These are phyloP conservation scores for Colletotrichum sp. DNA, from an alignment of 2,329 filamentous ascomycete species.

Conservation along the genomic window DNA sequence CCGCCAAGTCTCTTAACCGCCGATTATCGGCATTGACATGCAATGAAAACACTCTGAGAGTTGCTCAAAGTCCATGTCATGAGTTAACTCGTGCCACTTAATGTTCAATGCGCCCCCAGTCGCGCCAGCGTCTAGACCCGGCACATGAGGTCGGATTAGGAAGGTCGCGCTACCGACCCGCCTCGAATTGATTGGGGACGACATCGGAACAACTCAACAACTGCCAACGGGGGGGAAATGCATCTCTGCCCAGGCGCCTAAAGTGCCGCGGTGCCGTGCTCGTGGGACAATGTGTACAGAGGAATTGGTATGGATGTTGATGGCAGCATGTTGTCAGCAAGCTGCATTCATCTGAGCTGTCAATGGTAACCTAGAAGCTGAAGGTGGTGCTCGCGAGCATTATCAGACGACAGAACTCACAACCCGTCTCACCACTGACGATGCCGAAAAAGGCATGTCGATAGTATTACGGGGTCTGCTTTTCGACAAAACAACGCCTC, in stretches of 20 bases:
- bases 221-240: not conserved
- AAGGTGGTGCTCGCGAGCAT: not conserved
- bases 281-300: not conserved
- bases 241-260: not conserved
- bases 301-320: not conserved
- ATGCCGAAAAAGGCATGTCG: not conserved
- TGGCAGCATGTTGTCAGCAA: not conserved
- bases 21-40: not conserved
- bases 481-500: not conserved
- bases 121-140: not conserved
- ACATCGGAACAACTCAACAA: not conserved
- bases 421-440: not conserved
- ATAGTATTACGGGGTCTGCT: not conserved
- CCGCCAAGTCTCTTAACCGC: not conserved
- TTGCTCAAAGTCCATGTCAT: not conserved
- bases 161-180: not conserved
- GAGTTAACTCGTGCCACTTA: not conserved
- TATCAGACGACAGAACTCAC: not conserved
- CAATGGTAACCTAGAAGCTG: not conserved
- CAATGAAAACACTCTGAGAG: not conserved
- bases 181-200: not conserved
- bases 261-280: not conserved
- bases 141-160: slow-evolving; percentile 7
- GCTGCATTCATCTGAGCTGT: not conserved
- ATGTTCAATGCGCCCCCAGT: not conserved